Conservation (phyloP, 116 monocot species). For the Papilionanthe hybrid region DNA sequence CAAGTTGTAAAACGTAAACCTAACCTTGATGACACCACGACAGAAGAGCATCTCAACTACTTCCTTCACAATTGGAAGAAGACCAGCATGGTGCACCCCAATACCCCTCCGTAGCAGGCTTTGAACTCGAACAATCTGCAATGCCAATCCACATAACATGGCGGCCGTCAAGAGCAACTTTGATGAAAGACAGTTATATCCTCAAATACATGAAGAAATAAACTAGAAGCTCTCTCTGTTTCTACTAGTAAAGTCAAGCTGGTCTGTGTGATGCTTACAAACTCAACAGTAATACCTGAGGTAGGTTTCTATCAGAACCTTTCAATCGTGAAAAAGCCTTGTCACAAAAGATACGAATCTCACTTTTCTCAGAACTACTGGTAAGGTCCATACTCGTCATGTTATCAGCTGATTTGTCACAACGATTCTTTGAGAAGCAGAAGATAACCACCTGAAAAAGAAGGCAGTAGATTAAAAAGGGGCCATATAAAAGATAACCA, state of each 20-base stretch:
- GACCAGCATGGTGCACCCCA: conserved; percentile 97
- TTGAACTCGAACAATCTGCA: conserved; percentile 84
- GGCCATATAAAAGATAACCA: neutral
- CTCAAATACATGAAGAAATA: neutral
- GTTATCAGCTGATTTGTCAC: conserved; percentile 84
- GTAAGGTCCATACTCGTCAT: conserved; percentile 73
- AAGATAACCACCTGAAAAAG: conserved; percentile 83
- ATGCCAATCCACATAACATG: conserved; percentile 8
- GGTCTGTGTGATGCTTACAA: neutral
- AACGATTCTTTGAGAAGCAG: conserved; percentile 95
- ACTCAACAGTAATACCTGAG: conserved; percentile 47
- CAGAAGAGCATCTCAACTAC: conserved; percentile 99
- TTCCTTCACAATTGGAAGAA: conserved; percentile 99
- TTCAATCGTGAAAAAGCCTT: conserved; percentile 95
- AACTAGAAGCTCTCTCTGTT: no score
- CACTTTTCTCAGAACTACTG: conserved; percentile 86
- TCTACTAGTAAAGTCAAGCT: neutral
- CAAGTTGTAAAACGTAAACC: neutral
- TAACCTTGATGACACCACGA: conserved; percentile 95
- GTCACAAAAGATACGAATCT: conserved; percentile 83
- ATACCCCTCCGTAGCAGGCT: conserved; percentile 75
- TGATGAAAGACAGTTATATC: neutral
- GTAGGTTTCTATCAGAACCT: conserved; percentile 94
- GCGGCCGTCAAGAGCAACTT: neutral
- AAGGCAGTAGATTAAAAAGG: neutral